Base-by-base conservation (phyloP, 768 basidiomycete species). In the Tremella mesenterica region DNA sequence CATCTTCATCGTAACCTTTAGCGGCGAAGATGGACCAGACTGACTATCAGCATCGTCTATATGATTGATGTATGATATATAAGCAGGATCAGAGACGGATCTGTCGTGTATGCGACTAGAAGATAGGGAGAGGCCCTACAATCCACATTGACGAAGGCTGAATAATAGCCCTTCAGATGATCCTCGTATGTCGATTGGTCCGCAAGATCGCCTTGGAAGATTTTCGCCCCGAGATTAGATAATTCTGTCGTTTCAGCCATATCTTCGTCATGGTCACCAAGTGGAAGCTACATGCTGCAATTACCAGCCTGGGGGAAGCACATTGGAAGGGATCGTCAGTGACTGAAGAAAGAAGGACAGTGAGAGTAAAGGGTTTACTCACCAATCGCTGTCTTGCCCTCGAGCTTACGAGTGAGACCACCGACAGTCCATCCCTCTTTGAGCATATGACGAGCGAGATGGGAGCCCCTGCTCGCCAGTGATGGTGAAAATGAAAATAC, bases 91-190 rank as follows among this genome's bases (percentile, higher is more conserved):
- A 20, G n/a, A n/a, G n/a, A n/a, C n/a, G n/a, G n/a, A n/a, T 47
- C 52, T 16, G 27, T n/a, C n/a, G n/a, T n/a, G n/a, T n/a, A n/a
- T n/a, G n/a, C n/a, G n/a, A n/a, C n/a, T n/a, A n/a, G n/a, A n/a
- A n/a, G n/a, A n/a, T n/a, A n/a, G n/a, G n/a, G n/a, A n/a, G n/a
- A n/a, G n/a, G n/a, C n/a, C n/a, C n/a, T n/a, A 53, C 52, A 48
- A 33, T 48, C 52, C 14, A 23, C 52, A 30, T 53, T 34, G 25
- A 53, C 20, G 30, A 53, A 53, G 5, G 43, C 45, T 16, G 30
- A 44, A 25, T 53, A 28, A 12, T 33, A 28, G 4, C 45, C 52
- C 23, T 53, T 36, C 12, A 46, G 45, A 25, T 20, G 13, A 6
- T 10, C 23, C 44, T 34, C 23, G 33, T 53, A 53, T 10, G 21